Evolutionary conservation across 108 stramenopile species (phyloP).

Genomic region (Mayamaea pseudoterrestris): DNA sequence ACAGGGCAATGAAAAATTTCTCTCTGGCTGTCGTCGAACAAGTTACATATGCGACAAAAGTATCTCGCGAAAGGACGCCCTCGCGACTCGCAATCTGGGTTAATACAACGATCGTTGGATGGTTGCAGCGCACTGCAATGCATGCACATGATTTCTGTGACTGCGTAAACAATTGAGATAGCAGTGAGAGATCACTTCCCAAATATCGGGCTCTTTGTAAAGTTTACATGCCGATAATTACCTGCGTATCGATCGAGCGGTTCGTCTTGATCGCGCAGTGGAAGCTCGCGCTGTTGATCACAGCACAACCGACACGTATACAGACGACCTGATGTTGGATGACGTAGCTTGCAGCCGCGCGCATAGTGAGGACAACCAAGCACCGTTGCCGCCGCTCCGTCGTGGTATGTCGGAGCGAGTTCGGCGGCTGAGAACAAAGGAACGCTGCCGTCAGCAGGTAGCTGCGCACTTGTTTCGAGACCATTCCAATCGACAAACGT

Average conservation of each 20-base stretch:
- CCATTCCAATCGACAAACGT: slow-evolving; percentile 46
- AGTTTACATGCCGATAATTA: too few relatives aligned
- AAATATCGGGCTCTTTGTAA: too few relatives aligned
- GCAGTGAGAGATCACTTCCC: too few relatives aligned
- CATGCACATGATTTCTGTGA: slow-evolving; percentile 87
- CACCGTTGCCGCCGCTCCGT: slow-evolving; percentile 52
- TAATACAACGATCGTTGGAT: slow-evolving; percentile 56
- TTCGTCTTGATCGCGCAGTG: slow-evolving; percentile 49
- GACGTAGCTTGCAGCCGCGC: slow-evolving; percentile 79
- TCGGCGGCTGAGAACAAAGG: slow-evolving; percentile 68
- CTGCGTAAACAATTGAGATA: too few relatives aligned
- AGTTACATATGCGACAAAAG: slow-evolving; percentile 80
- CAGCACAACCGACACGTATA: slow-evolving; percentile 91
- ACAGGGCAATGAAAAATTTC: slow-evolving; percentile 90
- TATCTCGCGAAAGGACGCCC: slow-evolving; percentile 69
- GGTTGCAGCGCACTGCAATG: slow-evolving; percentile 79
- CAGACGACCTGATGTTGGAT: slow-evolving; percentile 75
- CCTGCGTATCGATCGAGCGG: slow-evolving; percentile 67
- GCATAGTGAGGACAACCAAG: slow-evolving; percentile 88
- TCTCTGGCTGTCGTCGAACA: slow-evolving; percentile 72
- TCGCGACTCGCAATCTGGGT: slow-evolving; percentile 53
- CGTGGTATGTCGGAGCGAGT: slow-evolving; percentile 77
- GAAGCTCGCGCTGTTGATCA: slow-evolving; percentile 76
- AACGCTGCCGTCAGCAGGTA: slow-evolving; percentile 16
- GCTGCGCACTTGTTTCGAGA: slow-evolving; percentile 18